phyloP scores from a whole-genome alignment of 2,329 filamentous ascomycete genomes.

The Huntiella abstrusa region DNA sequence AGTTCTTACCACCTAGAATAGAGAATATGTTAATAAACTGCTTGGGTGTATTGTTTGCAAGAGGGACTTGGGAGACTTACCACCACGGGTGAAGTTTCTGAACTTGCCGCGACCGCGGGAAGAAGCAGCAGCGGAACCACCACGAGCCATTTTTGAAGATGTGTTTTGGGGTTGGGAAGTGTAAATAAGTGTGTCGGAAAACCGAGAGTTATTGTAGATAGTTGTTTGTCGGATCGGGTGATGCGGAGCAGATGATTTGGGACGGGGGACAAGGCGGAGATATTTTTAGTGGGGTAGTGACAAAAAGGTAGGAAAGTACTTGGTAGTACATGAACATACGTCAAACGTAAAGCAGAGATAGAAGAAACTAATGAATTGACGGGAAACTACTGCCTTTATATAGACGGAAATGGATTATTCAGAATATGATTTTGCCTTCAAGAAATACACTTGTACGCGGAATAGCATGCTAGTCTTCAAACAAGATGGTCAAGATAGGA shows the following conservation, averaged over 20 bases:
- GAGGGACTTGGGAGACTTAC: conserved; percentile 27
- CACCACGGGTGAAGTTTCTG: conserved; percentile 81
- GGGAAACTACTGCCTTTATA: not conserved
- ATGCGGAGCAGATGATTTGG: not conserved
- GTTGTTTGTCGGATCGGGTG: not conserved
- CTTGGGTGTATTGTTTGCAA: not conserved
- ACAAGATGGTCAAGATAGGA: too few relatives aligned
- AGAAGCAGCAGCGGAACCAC: conserved; percentile 25
- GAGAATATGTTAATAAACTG: not conserved
- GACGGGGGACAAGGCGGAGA: not conserved
- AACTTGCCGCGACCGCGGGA: conserved; percentile 79
- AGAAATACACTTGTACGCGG: too few relatives aligned
- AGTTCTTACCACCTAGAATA: conserved; percentile 69
- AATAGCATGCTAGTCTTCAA: too few relatives aligned
- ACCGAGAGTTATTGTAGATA: not conserved
- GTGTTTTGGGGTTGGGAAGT: not conserved
- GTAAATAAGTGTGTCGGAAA: not conserved
- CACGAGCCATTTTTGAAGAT: conserved; percentile 22
- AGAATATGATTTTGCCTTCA: not conserved
- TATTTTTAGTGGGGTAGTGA: not conserved
- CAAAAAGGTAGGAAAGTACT: not conserved
- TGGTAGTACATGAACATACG: not conserved
- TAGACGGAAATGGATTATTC: not conserved
- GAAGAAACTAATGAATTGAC: too few relatives aligned
- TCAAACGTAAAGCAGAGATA: not conserved